These are phyloP conservation scores for Fraxinus dipetala DNA, from an alignment of 305 asterid species.

Conservation along the genomic window DNA sequence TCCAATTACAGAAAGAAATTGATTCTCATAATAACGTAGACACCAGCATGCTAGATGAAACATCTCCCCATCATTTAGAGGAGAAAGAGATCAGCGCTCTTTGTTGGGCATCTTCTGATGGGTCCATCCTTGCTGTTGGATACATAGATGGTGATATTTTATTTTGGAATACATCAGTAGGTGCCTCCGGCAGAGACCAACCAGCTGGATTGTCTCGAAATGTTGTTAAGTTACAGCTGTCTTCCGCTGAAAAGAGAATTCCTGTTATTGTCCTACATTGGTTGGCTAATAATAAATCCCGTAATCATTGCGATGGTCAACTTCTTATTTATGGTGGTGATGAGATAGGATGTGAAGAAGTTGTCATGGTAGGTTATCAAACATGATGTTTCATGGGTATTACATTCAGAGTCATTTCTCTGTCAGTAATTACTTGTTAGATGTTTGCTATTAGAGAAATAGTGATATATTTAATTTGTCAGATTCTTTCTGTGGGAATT, in stretches of 20 bases:
- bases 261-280: constrained; percentile 85
- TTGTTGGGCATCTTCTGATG: constrained; percentile 89
- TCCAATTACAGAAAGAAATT: constrained; percentile 53
- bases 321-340: constrained; percentile 91
- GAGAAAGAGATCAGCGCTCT: constrained; percentile 87
- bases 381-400: constrained; percentile 20
- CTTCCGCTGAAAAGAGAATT: constrained; percentile 78
- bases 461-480: not conserved
- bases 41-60: constrained; percentile 34
- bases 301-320: constrained; percentile 54
- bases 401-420: constrained; percentile 9
- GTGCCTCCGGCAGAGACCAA: constrained; percentile 41
- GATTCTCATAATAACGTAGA: constrained; percentile 39
- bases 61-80: constrained; percentile 47
- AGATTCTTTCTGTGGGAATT: not conserved
- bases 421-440: not conserved
- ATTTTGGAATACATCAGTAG: constrained; percentile 67
- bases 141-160: constrained; percentile 88
- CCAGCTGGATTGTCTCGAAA: constrained; percentile 44
- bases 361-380: constrained; percentile 64
- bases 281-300: constrained; percentile 56
- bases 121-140: constrained; percentile 82
- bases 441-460: constrained; percentile 4
- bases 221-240: constrained; percentile 75
- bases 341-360: constrained; percentile 85